phyloP scores from a whole-genome alignment of 2,329 filamentous ascomycete genomes.

The Tricladium varicosporioides region DNA sequence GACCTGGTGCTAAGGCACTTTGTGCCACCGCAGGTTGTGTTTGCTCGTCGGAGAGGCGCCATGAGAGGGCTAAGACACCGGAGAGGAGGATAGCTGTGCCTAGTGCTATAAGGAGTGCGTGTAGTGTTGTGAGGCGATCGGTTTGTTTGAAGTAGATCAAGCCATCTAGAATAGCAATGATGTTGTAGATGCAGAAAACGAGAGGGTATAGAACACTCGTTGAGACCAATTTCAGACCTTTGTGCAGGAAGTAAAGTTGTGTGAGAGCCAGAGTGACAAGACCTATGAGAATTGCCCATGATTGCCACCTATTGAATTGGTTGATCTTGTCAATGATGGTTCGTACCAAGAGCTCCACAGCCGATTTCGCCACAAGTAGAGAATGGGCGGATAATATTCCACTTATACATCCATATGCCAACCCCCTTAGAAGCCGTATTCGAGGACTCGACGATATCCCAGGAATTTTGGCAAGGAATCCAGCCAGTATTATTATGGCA shows the following conservation, averaged over 20 bases:
- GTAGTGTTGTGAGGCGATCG: conserved; percentile 70
- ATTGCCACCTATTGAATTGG: conserved; percentile 93
- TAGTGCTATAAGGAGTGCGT: conserved; percentile 78
- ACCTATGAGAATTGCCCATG: conserved; percentile 84
- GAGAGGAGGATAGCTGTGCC: conserved; percentile 83
- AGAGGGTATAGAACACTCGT: conserved; percentile 95
- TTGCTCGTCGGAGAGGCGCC: conserved; percentile 82
- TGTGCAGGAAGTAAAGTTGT: conserved; percentile 93
- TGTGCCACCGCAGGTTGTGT: conserved; percentile 58
- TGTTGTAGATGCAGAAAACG: conserved; percentile 99
- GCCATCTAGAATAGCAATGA: conserved; percentile 94
- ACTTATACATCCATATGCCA: conserved; percentile 86
- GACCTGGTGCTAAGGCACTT: conserved; percentile 75
- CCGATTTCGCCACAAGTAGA: conserved; percentile 90
- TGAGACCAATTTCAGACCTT: conserved; percentile 89
- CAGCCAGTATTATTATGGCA: conserved; percentile 61
- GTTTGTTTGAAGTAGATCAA: conserved; percentile 95
- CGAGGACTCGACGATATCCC: conserved; percentile 59
- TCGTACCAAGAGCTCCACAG: conserved; percentile 87
- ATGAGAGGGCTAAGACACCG: conserved; percentile 88
- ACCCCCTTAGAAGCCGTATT: conserved; percentile 74
- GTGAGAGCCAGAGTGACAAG: conserved; percentile 80
- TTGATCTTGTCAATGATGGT: conserved; percentile 85
- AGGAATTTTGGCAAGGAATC: conserved; percentile 51
- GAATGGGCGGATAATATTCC: conserved; percentile 93